These are phyloP conservation scores for Xylaria sp. DNA, from an alignment of 2,329 filamentous ascomycete genomes.

Conservation along the genomic window DNA sequence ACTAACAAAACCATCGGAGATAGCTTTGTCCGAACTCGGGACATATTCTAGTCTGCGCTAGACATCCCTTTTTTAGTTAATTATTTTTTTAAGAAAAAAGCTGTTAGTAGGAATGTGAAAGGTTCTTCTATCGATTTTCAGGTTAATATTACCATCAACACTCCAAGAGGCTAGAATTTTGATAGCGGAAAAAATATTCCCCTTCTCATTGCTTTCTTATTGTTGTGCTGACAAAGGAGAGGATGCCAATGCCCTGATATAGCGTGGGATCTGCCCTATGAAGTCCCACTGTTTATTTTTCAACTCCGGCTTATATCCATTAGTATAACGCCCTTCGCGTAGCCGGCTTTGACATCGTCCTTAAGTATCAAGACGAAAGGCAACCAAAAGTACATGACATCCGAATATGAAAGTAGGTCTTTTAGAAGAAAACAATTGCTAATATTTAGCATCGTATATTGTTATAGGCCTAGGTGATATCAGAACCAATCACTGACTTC, in stretches of 20 bases:
- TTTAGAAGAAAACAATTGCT: neutral
- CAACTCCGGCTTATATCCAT: conserved; percentile 30
- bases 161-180: neutral
- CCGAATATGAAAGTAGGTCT: neutral
- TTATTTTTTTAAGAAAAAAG: no score
- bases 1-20: neutral
- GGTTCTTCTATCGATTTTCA: neutral
- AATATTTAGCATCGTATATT: neutral
- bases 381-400: conserved; percentile 8
- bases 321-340: neutral
- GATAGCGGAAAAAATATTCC: neutral
- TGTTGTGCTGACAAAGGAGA: neutral
- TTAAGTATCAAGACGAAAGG: neutral
- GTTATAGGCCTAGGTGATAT: neutral
- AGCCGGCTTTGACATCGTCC: neutral
- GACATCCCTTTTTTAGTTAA: no score
- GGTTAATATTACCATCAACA: neutral
- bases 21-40: neutral
- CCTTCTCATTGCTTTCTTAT: neutral
- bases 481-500: conserved; percentile 19
- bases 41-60: no score
- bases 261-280: neutral
- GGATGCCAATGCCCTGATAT: neutral
- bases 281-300: neutral
- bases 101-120: no score